These are phyloP conservation scores for Cryptococcus amylolentus DNA, from an alignment of 1,284 basidiomycete species.

Conservation along the genomic window DNA sequence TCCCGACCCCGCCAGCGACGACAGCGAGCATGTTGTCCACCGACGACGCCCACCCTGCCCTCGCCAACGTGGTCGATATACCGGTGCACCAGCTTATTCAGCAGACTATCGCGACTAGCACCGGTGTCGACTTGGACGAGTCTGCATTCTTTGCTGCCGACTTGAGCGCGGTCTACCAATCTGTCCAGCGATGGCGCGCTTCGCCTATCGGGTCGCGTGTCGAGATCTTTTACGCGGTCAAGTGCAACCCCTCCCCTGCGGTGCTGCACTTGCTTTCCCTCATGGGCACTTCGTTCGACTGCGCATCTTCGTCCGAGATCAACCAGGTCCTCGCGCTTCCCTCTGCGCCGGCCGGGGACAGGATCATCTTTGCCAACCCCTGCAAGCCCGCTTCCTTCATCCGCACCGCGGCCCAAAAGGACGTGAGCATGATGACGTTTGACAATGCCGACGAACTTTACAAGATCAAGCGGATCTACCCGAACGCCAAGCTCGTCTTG, in stretches of 20 bases:
- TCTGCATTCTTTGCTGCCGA: slow-evolving; percentile 96
- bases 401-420: slow-evolving; percentile 70
- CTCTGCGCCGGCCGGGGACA: slow-evolving; percentile 50
- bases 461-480: slow-evolving; percentile 84
- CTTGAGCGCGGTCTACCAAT: slow-evolving; percentile 79
- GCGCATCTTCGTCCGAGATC: slow-evolving; percentile 96
- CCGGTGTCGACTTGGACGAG: slow-evolving; percentile 54
- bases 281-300: slow-evolving; percentile 92
- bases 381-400: slow-evolving; percentile 96
- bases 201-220: slow-evolving; percentile 69
- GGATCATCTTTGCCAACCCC: slow-evolving; percentile 97
- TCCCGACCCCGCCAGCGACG: slow-evolving; percentile 28
- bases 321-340: slow-evolving; percentile 72
- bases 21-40: slow-evolving; percentile 10
- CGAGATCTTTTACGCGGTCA: slow-evolving; percentile 91
- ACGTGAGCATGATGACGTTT: slow-evolving; percentile 93
- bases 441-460: slow-evolving; percentile 97
- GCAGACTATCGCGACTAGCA: slow-evolving; percentile 26
- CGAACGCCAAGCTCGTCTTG: slow-evolving; percentile 79
- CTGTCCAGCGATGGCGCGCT: slow-evolving; percentile 78
- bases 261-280: slow-evolving; percentile 85
- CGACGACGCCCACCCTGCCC: slow-evolving; percentile 23
- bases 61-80: slow-evolving; percentile 26
- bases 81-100: slow-evolving; percentile 38
- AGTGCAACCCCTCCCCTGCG: slow-evolving; percentile 96